Conservation (phyloP, 2,329 filamentous ascomycete genomes). For the Diaporthe citri region DNA sequence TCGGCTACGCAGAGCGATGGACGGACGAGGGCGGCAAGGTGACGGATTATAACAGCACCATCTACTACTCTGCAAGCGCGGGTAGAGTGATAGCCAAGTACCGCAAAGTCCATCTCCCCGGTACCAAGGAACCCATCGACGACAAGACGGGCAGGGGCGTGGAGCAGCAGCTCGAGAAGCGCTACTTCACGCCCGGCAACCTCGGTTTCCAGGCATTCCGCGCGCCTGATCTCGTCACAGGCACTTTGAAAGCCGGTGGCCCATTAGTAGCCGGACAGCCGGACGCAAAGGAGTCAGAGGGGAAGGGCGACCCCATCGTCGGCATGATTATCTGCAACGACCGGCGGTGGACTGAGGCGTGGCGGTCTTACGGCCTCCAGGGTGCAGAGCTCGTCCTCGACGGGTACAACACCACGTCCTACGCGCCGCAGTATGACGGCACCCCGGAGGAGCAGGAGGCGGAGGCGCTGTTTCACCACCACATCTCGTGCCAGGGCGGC, state of each 20-base stretch:
- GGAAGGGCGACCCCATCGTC: constrained; percentile 64
- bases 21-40: constrained; percentile 52
- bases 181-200: constrained; percentile 65
- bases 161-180: constrained; percentile 67
- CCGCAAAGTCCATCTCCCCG: constrained; percentile 66
- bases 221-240: constrained; percentile 57
- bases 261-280: constrained; percentile 38
- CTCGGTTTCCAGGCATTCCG: constrained; percentile 66
- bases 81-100: constrained; percentile 62
- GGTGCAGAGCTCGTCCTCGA: constrained; percentile 51
- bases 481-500: constrained; percentile 63
- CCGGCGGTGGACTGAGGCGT: constrained; percentile 65
- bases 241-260: not conserved
- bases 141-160: constrained; percentile 58
- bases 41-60: constrained; percentile 65
- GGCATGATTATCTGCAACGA: constrained; percentile 70
- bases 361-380: constrained; percentile 62
- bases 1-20: constrained; percentile 65
- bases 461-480: constrained; percentile 64
- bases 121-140: constrained; percentile 59
- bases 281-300: constrained; percentile 42
- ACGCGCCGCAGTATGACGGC: constrained; percentile 57
- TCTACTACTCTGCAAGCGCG: constrained; percentile 61
- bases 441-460: constrained; percentile 57
- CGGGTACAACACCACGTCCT: constrained; percentile 65